Percentiles rank a stretch among this genome's conserved stretches.
Conservation (phyloP, 1,139 yeast species). For the Geotrichum klebahnii region DNA sequence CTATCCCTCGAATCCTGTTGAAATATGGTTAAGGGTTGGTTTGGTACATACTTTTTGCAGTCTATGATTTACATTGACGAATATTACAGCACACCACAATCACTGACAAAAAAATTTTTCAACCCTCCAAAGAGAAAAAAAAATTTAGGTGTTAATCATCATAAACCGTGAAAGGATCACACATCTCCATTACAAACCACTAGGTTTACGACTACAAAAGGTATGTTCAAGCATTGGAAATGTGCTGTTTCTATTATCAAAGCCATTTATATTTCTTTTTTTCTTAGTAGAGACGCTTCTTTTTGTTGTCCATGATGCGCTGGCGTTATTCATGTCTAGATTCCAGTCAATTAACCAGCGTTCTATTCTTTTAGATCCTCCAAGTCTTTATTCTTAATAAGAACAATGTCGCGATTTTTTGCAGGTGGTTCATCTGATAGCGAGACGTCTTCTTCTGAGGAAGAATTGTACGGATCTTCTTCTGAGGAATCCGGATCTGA, state of each 20-base stretch:
- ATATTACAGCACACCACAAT: slow-evolving; percentile 5
- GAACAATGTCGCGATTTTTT: slow-evolving; percentile 69
- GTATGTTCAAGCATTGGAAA: neutral
- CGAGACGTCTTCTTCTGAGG: slow-evolving; percentile 71
- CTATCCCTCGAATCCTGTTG: too few relatives aligned
- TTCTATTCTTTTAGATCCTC: slow-evolving; percentile 1
- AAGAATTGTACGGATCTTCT: slow-evolving; percentile 64
- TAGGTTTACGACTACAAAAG: slow-evolving; percentile 5
- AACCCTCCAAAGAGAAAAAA: neutral
- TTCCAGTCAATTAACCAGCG: neutral
- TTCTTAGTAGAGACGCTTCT: neutral
- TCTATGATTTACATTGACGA: neutral
- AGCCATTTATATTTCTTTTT: neutral
- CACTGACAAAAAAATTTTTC: slow-evolving; percentile 11
- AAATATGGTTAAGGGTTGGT: slow-evolving; percentile 6
- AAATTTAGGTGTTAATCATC: slow-evolving; percentile 1
- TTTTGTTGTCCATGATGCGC: neutral
- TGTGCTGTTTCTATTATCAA: neutral
- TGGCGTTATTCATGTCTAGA: neutral
- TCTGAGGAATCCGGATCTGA: slow-evolving; percentile 41
- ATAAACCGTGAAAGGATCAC: slow-evolving; percentile 1
- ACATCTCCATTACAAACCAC: slow-evolving; percentile 4
- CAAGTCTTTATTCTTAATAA: neutral
- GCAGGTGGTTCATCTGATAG: slow-evolving; percentile 52
- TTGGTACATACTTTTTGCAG: neutral